phyloP scores from a whole-genome alignment of 2,329 filamentous ascomycete genomes.

The Septoria linicola region DNA sequence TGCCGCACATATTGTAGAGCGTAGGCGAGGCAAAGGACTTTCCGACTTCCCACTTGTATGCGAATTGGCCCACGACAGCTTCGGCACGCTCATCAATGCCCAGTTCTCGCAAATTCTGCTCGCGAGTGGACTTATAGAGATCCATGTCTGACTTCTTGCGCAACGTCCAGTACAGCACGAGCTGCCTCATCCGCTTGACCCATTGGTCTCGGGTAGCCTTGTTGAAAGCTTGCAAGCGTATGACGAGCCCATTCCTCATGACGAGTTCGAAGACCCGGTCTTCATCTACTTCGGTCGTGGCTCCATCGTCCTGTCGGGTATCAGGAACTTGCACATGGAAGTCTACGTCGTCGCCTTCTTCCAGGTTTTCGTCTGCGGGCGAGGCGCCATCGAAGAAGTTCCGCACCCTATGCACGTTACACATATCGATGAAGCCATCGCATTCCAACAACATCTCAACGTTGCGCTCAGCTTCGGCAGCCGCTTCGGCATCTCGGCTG shows the following conservation, averaged over 20 bases:
- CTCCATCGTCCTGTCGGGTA: slow-evolving; percentile 50
- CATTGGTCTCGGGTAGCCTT: slow-evolving; percentile 59
- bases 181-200: slow-evolving; percentile 56
- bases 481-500: slow-evolving; percentile 59
- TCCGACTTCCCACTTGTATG: slow-evolving; percentile 66
- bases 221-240: slow-evolving; percentile 59
- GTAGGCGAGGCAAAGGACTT: slow-evolving; percentile 62
- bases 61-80: slow-evolving; percentile 64
- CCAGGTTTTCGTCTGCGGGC: slow-evolving; percentile 54
- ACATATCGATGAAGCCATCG: slow-evolving; percentile 65
- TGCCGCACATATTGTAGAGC: slow-evolving; percentile 68
- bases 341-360: slow-evolving; percentile 56
- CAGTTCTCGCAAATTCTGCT: slow-evolving; percentile 58
- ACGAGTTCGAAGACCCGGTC: slow-evolving; percentile 61
- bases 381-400: slow-evolving; percentile 53
- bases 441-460: slow-evolving; percentile 57
- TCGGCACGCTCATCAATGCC: slow-evolving; percentile 66
- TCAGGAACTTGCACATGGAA: slow-evolving; percentile 46
- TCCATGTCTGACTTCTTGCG: slow-evolving; percentile 57
- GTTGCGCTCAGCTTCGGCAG: slow-evolving; percentile 59
- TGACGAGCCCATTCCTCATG: slow-evolving; percentile 60
- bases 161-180: slow-evolving; percentile 62
- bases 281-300: slow-evolving; percentile 54
- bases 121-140: slow-evolving; percentile 57
- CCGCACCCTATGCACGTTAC: slow-evolving; percentile 58